These are phyloP conservation scores for Juglanconis oblonga DNA, from an alignment of 2,329 filamentous ascomycete genomes.

Conservation along the genomic window DNA sequence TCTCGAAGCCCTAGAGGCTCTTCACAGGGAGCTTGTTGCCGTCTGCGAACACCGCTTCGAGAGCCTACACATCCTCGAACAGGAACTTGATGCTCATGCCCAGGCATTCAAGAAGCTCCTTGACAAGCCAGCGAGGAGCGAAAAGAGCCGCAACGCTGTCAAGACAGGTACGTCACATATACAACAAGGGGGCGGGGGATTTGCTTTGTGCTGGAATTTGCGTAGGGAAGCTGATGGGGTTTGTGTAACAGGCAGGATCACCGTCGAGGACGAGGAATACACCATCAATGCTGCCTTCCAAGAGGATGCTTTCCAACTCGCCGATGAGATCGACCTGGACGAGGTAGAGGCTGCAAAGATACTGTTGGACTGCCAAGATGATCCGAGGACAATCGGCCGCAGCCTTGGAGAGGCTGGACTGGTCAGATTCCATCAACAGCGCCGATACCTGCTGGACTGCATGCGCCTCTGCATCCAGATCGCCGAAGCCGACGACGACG, in stretches of 20 bases:
- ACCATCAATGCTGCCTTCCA: constrained; percentile 83
- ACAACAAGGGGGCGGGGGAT: not conserved
- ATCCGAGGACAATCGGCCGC: constrained; percentile 66
- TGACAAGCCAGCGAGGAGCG: constrained; percentile 71
- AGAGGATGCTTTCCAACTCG: constrained; percentile 74
- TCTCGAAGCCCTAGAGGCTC: constrained; percentile 74
- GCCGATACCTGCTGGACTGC: constrained; percentile 79
- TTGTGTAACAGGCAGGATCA: constrained; percentile 64
- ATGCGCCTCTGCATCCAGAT: constrained; percentile 76
- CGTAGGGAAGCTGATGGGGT: constrained; percentile 19
- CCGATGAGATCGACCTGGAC: constrained; percentile 86
- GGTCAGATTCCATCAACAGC: constrained; percentile 83
- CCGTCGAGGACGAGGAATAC: constrained; percentile 70
- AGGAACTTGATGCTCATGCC: constrained; percentile 65
- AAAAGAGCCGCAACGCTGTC: constrained; percentile 70
- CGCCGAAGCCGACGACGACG: constrained; percentile 56
- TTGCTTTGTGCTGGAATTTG: constrained; percentile 1
- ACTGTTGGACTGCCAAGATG: constrained; percentile 69
- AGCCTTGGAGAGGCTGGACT: constrained; percentile 75
- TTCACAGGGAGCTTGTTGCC: constrained; percentile 81
- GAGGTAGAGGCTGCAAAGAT: constrained; percentile 80
- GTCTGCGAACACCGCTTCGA: constrained; percentile 66
- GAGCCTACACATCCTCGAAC: constrained; percentile 64
- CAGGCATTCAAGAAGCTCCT: constrained; percentile 69
- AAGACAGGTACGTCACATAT: constrained; percentile 54